phyloP scores from a whole-genome alignment of 495 filamentous ascomycete species.

The Hypomontagnella monticulosa region DNA sequence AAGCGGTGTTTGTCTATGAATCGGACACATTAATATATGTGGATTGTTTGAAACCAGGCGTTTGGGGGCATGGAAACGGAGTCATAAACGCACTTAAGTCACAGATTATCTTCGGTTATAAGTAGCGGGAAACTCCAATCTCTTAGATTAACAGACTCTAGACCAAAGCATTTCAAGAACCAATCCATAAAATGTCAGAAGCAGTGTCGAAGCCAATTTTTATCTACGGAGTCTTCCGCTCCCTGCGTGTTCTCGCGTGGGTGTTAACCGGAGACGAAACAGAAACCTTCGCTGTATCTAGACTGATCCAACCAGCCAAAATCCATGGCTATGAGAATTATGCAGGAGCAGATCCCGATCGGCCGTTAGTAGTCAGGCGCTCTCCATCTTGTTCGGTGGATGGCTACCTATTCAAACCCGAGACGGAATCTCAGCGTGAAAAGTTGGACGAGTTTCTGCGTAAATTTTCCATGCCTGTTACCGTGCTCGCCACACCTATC shows the following conservation, averaged over 20 bases:
- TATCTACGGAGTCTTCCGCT: conserved; percentile 32
- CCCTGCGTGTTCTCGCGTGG: conserved; percentile 34
- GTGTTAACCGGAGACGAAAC: conserved; percentile 27
- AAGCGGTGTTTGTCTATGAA: no score
- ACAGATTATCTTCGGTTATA: no score
- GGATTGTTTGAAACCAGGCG: no score
- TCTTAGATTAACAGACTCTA: no score
- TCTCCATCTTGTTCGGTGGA: conserved; percentile 19
- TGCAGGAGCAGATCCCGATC: no score
- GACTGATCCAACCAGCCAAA: conserved; percentile 12
- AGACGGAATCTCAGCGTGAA: conserved; percentile 31
- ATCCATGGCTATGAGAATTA: conserved; percentile 12
- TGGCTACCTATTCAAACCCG: conserved; percentile 27
- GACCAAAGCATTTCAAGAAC: no score
- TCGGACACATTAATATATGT: no score
- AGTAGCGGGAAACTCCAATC: no score
- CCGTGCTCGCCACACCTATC: conserved; percentile 19
- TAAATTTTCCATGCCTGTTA: conserved; percentile 19
- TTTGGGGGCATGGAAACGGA: no score
- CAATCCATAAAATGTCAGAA: not conserved
- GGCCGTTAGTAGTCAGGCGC: conserved; percentile 31
- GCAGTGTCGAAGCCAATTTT: conserved; percentile 29
- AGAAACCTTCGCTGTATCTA: not conserved
- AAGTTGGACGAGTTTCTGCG: conserved; percentile 41
- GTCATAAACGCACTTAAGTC: no score